Conservation (phyloP, 306 rosid species). For the Dryas octopetala region DNA sequence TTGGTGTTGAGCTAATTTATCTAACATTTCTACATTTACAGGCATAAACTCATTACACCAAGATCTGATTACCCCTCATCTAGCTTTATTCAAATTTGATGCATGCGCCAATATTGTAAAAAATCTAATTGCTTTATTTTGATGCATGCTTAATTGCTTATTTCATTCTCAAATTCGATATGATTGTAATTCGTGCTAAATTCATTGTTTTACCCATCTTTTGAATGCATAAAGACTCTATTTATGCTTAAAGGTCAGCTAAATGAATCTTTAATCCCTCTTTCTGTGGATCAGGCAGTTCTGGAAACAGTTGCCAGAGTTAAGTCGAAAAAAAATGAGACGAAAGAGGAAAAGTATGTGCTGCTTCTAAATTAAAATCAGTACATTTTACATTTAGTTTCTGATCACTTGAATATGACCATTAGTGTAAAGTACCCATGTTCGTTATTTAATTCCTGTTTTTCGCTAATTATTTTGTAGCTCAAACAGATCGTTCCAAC, state of each 20-base stretch:
- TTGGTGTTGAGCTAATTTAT: conserved; percentile 32
- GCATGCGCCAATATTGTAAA: not conserved
- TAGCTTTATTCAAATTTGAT: not conserved
- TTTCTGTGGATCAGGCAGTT: conserved; percentile 73
- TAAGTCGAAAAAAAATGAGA: conserved; percentile 89
- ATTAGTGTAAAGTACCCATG: not conserved
- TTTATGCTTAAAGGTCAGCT: conserved; percentile 15
- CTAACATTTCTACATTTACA: not conserved
- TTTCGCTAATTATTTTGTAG: conserved; percentile 9
- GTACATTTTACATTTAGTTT: conserved; percentile 19
- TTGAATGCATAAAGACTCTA: not conserved
- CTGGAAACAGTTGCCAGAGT: conserved; percentile 99
- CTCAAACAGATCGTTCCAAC: conserved; percentile 68
- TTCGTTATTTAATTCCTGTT: not conserved
- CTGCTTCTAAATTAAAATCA: conserved; percentile 34
- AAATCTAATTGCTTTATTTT: not conserved
- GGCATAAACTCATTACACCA: not conserved
- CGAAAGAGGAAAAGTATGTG: conserved; percentile 88
- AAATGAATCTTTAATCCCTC: conserved; percentile 14
- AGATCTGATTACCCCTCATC: conserved; percentile 8
- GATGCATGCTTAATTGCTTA: not conserved
- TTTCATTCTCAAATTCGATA: not conserved
- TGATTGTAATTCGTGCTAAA: conserved; percentile 18
- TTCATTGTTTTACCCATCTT: not conserved
- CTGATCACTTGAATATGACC: conserved; percentile 14